phyloP scores from a whole-genome alignment of 106 monocot species.

The Dactylorhiza incarnata region DNA sequence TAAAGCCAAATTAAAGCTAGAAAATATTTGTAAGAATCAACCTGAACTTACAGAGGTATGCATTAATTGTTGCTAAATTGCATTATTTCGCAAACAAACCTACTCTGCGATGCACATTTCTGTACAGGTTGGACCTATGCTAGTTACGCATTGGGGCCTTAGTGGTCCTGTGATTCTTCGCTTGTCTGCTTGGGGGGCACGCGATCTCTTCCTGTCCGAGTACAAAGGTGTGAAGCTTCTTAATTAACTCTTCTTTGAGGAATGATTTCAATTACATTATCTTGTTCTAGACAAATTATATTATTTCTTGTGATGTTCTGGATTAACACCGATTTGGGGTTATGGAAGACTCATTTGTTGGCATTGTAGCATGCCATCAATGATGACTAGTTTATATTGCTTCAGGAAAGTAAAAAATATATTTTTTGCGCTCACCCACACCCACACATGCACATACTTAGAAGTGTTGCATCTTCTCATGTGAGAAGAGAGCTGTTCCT shows the following conservation, averaged over 20 bases:
- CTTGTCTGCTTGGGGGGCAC: slow-evolving; percentile 97
- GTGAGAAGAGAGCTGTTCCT: neutral
- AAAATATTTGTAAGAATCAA: slow-evolving; percentile 35
- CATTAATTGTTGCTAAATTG: neutral
- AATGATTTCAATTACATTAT: neutral
- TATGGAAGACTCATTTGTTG: neutral
- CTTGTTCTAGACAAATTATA: neutral
- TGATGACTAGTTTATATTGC: neutral
- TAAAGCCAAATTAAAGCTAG: slow-evolving; percentile 70
- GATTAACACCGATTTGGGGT: neutral
- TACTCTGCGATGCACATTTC: neutral
- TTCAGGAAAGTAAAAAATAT: too few relatives aligned
- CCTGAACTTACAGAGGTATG: slow-evolving; percentile 72
- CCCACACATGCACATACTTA: neutral
- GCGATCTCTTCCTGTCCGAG: slow-evolving; percentile 55
- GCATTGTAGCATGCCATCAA: neutral
- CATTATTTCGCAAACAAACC: neutral
- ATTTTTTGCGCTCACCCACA: neutral
- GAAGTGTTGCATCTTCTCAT: too few relatives aligned
- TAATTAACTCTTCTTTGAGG: neutral
- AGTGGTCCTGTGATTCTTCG: slow-evolving; percentile 94
- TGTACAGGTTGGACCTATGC: slow-evolving; percentile 68
- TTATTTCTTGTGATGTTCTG: neutral
- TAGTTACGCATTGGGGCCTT: slow-evolving; percentile 98
- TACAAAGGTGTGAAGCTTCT: slow-evolving; percentile 53